Evolutionary conservation across 495 filamentous ascomycete genomes (phyloP).

Genomic region (Neurospora pannonica): DNA sequence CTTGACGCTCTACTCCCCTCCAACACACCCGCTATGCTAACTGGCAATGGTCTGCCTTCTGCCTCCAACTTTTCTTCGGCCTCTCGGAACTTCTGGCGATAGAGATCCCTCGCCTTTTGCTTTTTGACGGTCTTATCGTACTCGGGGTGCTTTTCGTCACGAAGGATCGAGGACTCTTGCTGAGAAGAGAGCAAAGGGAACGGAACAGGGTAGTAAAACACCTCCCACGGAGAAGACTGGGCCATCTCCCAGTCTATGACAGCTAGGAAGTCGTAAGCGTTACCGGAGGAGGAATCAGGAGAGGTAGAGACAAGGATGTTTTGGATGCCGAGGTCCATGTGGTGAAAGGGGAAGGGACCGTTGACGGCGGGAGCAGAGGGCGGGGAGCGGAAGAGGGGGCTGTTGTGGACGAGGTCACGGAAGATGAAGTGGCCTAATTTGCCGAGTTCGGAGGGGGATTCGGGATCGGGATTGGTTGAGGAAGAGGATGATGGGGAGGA

Average conservation of each 20-base stretch:
- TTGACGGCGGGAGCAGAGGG: not conserved
- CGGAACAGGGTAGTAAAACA: constrained; percentile 21
- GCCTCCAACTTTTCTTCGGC: not conserved
- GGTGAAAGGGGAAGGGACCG: constrained; percentile 15
- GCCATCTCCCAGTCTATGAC: constrained; percentile 27
- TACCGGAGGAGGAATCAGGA: not conserved
- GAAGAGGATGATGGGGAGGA: not conserved
- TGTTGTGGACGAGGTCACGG: not conserved
- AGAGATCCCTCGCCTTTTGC: not conserved
- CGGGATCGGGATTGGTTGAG: not conserved
- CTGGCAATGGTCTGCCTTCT: not conserved
- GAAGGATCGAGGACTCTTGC: not conserved
- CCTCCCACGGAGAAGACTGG: constrained; percentile 16
- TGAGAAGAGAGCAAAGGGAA: constrained; percentile 12
- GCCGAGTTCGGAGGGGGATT: not conserved
- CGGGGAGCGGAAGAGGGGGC: not conserved
- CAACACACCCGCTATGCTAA: not conserved
- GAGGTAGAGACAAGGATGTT: constrained; percentile 18
- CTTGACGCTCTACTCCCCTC: not conserved
- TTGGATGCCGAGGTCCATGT: constrained; percentile 24
- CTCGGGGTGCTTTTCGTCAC: not conserved
- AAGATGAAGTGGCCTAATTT: not conserved
- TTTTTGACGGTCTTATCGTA: not conserved
- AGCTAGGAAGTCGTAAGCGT: constrained; percentile 17
- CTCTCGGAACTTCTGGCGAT: not conserved